A percentile compares a stretch with the other conserved stretches of the same genome.
These are phyloP conservation scores for Roridomyces roridus DNA, from an alignment of 768 basidiomycete genomes.

Conservation along the genomic window DNA sequence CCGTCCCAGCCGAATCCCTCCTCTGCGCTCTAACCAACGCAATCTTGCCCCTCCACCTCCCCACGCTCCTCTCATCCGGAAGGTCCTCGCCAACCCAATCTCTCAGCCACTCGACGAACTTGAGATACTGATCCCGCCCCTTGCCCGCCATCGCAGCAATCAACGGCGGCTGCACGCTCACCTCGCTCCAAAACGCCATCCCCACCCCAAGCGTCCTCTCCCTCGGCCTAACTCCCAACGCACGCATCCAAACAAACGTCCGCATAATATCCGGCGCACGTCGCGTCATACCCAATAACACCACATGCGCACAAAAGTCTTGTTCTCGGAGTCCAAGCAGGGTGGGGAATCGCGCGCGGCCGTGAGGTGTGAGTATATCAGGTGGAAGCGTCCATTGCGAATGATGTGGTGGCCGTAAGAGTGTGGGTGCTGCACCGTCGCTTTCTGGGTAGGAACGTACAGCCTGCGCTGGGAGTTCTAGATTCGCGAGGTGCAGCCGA, in stretches of 20 bases:
- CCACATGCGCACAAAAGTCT: conserved; percentile 63
- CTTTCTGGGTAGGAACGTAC: conserved; percentile 33
- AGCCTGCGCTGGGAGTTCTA: conserved; percentile 44
- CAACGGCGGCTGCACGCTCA: conserved; percentile 64
- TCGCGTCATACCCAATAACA: conserved; percentile 59
- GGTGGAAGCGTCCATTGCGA: background rate
- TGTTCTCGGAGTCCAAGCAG: conserved; percentile 48
- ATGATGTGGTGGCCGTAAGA: conserved; percentile 3
- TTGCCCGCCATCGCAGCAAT: conserved; percentile 51
- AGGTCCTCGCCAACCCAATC: conserved; percentile 53
- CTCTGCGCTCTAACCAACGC: conserved; percentile 36
- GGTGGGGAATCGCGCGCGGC: conserved; percentile 11
- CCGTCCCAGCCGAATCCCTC: conserved; percentile 29
- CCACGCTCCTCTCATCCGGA: conserved; percentile 45
- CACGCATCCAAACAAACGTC: conserved; percentile 77
- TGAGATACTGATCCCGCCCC: conserved; percentile 47
- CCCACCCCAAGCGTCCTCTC: conserved; percentile 62
- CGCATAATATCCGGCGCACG: conserved; percentile 67
- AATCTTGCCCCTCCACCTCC: conserved; percentile 39
- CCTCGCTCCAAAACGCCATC: conserved; percentile 76
- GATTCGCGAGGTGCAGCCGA: conserved; percentile 30
- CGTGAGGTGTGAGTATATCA: conserved; percentile 8
- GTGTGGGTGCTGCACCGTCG: conserved; percentile 6
- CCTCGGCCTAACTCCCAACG: conserved; percentile 58
- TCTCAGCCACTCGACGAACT: conserved; percentile 56